phyloP scores from a whole-genome alignment of 495 filamentous ascomycete genomes.

The Daldinia concentrica region DNA sequence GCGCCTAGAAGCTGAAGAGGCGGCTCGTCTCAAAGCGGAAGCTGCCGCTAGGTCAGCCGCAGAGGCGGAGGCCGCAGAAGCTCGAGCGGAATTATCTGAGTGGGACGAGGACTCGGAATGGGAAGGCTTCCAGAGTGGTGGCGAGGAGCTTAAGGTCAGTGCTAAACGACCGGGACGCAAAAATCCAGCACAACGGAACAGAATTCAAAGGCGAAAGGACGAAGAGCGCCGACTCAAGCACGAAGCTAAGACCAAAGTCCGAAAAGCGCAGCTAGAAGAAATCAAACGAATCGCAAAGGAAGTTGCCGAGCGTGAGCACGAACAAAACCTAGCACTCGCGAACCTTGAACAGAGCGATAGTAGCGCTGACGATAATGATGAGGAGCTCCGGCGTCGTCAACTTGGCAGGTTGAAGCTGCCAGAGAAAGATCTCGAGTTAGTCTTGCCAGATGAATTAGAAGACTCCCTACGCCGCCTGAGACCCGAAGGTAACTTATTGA shows the following conservation, averaged over 20 bases:
- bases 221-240: conserved; percentile 76
- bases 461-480: conserved; percentile 89
- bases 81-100: conserved; percentile 72
- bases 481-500: conserved; percentile 92
- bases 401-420: conserved; percentile 82
- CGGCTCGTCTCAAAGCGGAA: conserved; percentile 64
- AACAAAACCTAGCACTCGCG: conserved; percentile 53
- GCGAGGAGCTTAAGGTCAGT: conserved; percentile 69
- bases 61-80: conserved; percentile 70
- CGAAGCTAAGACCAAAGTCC: conserved; percentile 75
- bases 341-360: conserved; percentile 54
- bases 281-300: conserved; percentile 72
- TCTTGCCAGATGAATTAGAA: conserved; percentile 91
- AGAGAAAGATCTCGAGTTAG: conserved; percentile 82
- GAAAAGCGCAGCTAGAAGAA: conserved; percentile 70
- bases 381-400: conserved; percentile 75
- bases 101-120: conserved; percentile 88
- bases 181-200: conserved; percentile 85
- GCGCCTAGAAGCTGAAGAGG: conserved; percentile 72
- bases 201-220: conserved; percentile 85
- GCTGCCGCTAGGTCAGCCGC: conserved; percentile 63
- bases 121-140: conserved; percentile 80
- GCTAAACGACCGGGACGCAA: conserved; percentile 82
- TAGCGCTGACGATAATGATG: conserved; percentile 62
- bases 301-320: conserved; percentile 63